Base-by-base conservation (phyloP, 306 rosid genomes). In the Sicyos edulis region DNA sequence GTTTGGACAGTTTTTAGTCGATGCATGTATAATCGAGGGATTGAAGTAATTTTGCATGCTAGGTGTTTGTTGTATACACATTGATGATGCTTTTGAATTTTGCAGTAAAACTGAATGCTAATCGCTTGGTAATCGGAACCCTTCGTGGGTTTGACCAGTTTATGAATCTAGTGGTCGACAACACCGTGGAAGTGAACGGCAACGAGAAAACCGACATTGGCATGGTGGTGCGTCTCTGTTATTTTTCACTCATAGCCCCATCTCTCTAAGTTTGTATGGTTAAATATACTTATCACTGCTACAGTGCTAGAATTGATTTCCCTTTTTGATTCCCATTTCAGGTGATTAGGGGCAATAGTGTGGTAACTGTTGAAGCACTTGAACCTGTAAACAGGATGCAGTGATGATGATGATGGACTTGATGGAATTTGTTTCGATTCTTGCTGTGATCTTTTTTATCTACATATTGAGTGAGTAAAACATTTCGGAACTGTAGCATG, bases 361-460 rank as follows among this genome's bases (percentile, higher is more conserved):
- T 93, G 71, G 99, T 93, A 75, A 93, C 99, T 2, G 99, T 93
- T 73, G 97, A 93, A 80, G 99, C 99, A 6, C 99, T 93, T 49
- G 99, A 93, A 78, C 99, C 99, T 1, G 99, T 93, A 59, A 88
- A 82, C 78, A 83, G 88, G 37, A n/a, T 75, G 62, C 83, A 86
- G 83, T 82, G 76, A 82, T 32, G 37, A 3, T 1, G 32, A 26
- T 26, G 29, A 26, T 32, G 37, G 37, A 32, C 37, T 3, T 76
- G 20, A 22, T 22, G 19, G 16, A 22, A 72, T 56, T 55, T 42
- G 37, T 65, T 19, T 57, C 3, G 3, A 10, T 40, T 12, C 64
- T 42, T 12, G 62, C 54, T 2, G 66, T 2, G 66, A 13, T 55
- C 24, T 19, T 32, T 55, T 53, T 71, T 11, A 44, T 54, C 29